A percentile compares a stretch with the other conserved stretches of the same genome.
Conservation (phyloP, 2,329 filamentous ascomycete species). For the Pseudogymnoascus sp. region DNA sequence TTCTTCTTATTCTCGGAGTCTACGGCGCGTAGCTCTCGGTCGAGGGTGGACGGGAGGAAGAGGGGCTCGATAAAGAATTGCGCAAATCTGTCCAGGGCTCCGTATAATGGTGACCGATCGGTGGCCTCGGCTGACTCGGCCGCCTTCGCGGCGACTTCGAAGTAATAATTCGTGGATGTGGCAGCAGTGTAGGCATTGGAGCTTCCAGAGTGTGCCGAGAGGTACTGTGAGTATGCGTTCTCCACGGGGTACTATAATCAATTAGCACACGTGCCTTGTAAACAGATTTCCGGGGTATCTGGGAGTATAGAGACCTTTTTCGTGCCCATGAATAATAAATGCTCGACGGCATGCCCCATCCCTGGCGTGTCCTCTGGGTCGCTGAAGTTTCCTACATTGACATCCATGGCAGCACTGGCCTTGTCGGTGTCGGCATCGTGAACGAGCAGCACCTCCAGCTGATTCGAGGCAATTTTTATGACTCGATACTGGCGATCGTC, state of each 20-base stretch:
- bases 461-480: constrained; percentile 70
- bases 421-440: constrained; percentile 95
- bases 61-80: constrained; percentile 68
- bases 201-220: constrained; percentile 79
- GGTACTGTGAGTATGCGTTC: constrained; percentile 91
- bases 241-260: constrained; percentile 68
- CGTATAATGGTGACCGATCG: constrained; percentile 53
- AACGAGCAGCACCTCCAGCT: constrained; percentile 83
- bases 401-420: constrained; percentile 88
- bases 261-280: neutral
- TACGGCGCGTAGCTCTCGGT: constrained; percentile 62
- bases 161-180: constrained; percentile 96
- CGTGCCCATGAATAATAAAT: constrained; percentile 94
- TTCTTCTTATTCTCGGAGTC: constrained; percentile 79
- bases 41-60: constrained; percentile 61
- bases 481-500: constrained; percentile 86
- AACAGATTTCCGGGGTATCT: neutral
- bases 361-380: constrained; percentile 86
- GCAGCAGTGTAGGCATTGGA: constrained; percentile 93
- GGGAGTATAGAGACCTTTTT: constrained; percentile 55
- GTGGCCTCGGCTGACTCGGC: constrained; percentile 53
- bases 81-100: constrained; percentile 64
- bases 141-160: constrained; percentile 80
- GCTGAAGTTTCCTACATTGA: constrained; percentile 93
- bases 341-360: constrained; percentile 88